Evolutionary conservation across 345 rosid species (phyloP).

Genomic region (Ceriops zippeliana): DNA sequence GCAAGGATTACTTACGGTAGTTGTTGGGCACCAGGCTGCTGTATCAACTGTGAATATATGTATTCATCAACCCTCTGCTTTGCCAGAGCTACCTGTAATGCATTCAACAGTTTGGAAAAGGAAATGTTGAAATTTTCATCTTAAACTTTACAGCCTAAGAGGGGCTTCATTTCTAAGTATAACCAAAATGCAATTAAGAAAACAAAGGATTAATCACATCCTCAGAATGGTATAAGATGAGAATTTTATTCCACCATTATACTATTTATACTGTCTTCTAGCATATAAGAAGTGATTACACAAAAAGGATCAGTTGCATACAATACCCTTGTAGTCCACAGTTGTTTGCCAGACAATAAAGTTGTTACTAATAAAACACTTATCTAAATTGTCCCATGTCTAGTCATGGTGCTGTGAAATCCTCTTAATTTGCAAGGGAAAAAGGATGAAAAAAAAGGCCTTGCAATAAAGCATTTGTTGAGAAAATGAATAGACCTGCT

Average conservation of each 20-base stretch:
- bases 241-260: too few species aligned
- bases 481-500: conserved; percentile 38
- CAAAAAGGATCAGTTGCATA: too few species aligned
- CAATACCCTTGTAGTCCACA: too few species aligned
- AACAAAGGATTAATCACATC: neutral
- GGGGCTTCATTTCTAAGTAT: neutral
- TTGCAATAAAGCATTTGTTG: neutral
- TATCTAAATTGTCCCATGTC: too few species aligned
- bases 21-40: conserved; percentile 34
- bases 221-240: neutral
- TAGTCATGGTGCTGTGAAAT: too few species aligned
- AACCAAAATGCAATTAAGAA: neutral
- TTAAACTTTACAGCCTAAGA: neutral
- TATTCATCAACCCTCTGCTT: conserved; percentile 67
- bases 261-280: too few species aligned
- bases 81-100: conserved; percentile 55
- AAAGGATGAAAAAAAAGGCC: too few species aligned
- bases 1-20: conserved; percentile 15
- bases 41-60: conserved; percentile 54
- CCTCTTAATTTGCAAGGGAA: too few species aligned
- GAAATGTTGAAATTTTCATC: neutral
- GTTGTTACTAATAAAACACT: too few species aligned
- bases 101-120: neutral
- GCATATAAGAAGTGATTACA: too few species aligned
- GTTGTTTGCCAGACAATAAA: too few species aligned